Evolutionary conservation across 768 basidiomycete genomes (phyloP).

Genomic region (Phylloporus arenicola): DNA sequence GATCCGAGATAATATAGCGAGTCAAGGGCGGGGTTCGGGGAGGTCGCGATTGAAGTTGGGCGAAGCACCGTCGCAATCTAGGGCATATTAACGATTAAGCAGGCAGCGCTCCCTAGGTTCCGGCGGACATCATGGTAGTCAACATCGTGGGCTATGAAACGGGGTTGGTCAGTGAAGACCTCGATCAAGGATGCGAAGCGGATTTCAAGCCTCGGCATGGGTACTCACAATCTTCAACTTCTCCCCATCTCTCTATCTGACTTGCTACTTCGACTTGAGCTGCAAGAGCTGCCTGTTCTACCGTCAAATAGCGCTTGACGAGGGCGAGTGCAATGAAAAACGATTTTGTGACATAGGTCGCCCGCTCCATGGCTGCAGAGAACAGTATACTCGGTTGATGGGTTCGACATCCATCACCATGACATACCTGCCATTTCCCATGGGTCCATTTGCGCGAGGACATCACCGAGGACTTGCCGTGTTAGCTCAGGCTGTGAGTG

Average conservation of each 20-base stretch:
- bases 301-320: slow-evolving; percentile 67
- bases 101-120: slow-evolving; percentile 76
- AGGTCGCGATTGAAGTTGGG: background rate
- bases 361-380: slow-evolving; percentile 78
- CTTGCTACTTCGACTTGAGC: slow-evolving; percentile 91
- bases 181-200: background rate
- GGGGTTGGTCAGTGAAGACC: slow-evolving; percentile 12
- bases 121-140: slow-evolving; percentile 91
- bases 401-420: background rate
- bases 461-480: slow-evolving; percentile 48
- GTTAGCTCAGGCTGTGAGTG: slow-evolving; percentile 68
- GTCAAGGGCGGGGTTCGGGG: background rate
- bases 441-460: slow-evolving; percentile 60
- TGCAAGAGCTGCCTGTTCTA: slow-evolving; percentile 79
- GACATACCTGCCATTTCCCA: slow-evolving; percentile 87
- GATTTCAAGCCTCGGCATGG: slow-evolving; percentile 6
- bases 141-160: slow-evolving; percentile 83
- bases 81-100: slow-evolving; percentile 41
- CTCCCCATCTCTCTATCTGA: slow-evolving; percentile 98
- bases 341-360: slow-evolving; percentile 84
- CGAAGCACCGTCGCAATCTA: slow-evolving; percentile 15
- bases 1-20: slow-evolving; percentile 9
- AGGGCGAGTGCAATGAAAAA: slow-evolving; percentile 85
- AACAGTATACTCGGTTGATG: background rate
- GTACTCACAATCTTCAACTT: slow-evolving; percentile 93